Base-by-base conservation (phyloP, 2,329 filamentous ascomycete species). In the Bipolaris zeicola region DNA sequence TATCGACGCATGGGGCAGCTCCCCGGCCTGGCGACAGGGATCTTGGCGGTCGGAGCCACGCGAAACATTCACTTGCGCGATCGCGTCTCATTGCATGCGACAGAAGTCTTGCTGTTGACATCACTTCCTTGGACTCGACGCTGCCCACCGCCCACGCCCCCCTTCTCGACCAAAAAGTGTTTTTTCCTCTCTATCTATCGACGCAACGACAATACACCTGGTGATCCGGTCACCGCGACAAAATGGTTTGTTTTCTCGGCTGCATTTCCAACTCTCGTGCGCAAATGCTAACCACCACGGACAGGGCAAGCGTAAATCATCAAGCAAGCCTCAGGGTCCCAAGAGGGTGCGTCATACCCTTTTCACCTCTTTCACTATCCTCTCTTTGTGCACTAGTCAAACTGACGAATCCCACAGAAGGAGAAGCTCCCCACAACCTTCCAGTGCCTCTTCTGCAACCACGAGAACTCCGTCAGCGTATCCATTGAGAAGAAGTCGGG, bases 391-490 rank as follows among this genome's bases (percentile, higher is more conserved):
- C 13, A n/a, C 45, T 39, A 5, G 26, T 13, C 50, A 14, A 33
- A 33, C 44, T 71, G 56, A 72, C 45, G 36, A 16, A 34, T 43
- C 8, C 18, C 16, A 52, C 54, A 77, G 75, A 75, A 84, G 74
- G 90, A 93, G 67, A 85, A 87, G 38, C 83, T 95, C 16, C 84
- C 89, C 3, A 93, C 91, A 2, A 86, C 87, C n/a, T 99, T 99
- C 77, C 91, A 93, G 55, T 99, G 95, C 75, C 87, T 99, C 43
- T 99, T 99, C 80, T 99, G 95, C 83, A 98, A 97, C 76, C 93
- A 98, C 79, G 95, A 98, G 75, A 95, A 92, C 65, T 91, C 93
- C 0, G 91, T 99, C 50, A 85, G 87, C 26, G 90, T 97, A 65
- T 95, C 96, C 77, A 84, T 99, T 48, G 92, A 99, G 75, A 96